phyloP scores from a whole-genome alignment of 2,329 filamentous ascomycete species.

The Teratosphaeria viscida region DNA sequence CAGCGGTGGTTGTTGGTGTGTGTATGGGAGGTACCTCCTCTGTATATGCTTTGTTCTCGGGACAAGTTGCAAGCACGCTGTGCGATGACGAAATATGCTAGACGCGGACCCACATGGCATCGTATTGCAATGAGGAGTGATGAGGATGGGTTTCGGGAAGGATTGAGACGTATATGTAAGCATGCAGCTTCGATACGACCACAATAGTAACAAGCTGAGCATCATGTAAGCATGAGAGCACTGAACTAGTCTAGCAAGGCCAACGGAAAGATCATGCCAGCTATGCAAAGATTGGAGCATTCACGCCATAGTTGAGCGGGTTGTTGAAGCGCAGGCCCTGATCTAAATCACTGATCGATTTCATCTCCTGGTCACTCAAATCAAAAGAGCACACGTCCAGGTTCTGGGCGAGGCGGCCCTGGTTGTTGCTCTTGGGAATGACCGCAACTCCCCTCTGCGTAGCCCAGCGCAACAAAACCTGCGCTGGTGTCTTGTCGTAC shows the following conservation, averaged over 20 bases:
- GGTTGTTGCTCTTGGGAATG: conserved; percentile 63
- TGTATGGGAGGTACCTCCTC: no score
- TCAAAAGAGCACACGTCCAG: conserved; percentile 57
- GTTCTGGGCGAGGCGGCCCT: conserved; percentile 51
- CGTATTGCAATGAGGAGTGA: not conserved
- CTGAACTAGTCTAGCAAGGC: not conserved
- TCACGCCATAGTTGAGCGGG: conserved; percentile 42
- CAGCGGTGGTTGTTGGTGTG: not conserved
- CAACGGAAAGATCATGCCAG: not conserved
- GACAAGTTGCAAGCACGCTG: not conserved
- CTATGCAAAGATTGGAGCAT: conserved; percentile 46
- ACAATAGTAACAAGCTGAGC: not conserved
- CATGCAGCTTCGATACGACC: not conserved
- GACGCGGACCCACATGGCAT: not conserved
- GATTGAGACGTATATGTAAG: not conserved
- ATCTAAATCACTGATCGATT: conserved; percentile 55
- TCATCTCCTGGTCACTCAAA: conserved; percentile 54
- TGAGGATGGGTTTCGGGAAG: no score
- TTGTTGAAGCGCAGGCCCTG: conserved; percentile 65
- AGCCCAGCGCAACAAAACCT: conserved; percentile 78
- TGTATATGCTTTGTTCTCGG: not conserved
- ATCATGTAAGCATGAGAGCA: not conserved
- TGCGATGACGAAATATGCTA: not conserved
- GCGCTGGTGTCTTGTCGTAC: conserved; percentile 61
- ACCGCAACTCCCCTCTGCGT: conserved; percentile 73